Evolutionary conservation across 1,139 yeast genomes (phyloP).

Genomic region (Kodamaea ohmeri): DNA sequence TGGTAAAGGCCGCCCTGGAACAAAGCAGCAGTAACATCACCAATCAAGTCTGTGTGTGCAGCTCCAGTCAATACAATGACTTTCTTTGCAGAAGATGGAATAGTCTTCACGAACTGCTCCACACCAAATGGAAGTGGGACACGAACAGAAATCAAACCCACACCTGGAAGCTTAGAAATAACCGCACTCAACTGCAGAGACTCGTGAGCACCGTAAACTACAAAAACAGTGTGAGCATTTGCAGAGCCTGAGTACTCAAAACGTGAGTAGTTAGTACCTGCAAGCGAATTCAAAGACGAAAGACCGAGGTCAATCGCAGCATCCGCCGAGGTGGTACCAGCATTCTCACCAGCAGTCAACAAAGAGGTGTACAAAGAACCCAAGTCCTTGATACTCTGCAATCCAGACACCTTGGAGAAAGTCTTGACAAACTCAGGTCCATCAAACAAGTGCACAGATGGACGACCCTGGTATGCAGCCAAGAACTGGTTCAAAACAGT

Average conservation of each 20-base stretch:
- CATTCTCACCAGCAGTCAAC: constrained; percentile 26
- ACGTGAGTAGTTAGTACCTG: constrained; percentile 60
- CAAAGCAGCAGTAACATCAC: constrained; percentile 73
- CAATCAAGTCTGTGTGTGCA: constrained; percentile 42
- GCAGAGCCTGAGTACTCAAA: constrained; percentile 70
- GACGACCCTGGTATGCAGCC: constrained; percentile 51
- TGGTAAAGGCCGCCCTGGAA: constrained; percentile 50
- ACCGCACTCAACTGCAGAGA: constrained; percentile 53
- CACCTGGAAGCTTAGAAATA: constrained; percentile 25
- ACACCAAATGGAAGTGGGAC: constrained; percentile 76
- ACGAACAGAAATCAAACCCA: constrained; percentile 70
- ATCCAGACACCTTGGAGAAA: constrained; percentile 47
- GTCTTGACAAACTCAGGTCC: constrained; percentile 69
- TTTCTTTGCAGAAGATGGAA: constrained; percentile 59
- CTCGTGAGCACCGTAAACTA: constrained; percentile 73
- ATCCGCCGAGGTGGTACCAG: constrained; percentile 29
- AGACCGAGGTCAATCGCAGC: constrained; percentile 44
- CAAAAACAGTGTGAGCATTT: constrained; percentile 67
- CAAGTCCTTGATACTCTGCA: constrained; percentile 46
- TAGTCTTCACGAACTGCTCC: constrained; percentile 51
- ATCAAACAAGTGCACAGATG: constrained; percentile 72
- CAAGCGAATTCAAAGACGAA: constrained; percentile 49
- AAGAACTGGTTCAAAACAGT: constrained; percentile 65
- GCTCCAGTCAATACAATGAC: constrained; percentile 54
- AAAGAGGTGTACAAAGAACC: constrained; percentile 41